phyloP scores from a whole-genome alignment of 2,329 filamentous ascomycete species.

The Alternaria arbusti region DNA sequence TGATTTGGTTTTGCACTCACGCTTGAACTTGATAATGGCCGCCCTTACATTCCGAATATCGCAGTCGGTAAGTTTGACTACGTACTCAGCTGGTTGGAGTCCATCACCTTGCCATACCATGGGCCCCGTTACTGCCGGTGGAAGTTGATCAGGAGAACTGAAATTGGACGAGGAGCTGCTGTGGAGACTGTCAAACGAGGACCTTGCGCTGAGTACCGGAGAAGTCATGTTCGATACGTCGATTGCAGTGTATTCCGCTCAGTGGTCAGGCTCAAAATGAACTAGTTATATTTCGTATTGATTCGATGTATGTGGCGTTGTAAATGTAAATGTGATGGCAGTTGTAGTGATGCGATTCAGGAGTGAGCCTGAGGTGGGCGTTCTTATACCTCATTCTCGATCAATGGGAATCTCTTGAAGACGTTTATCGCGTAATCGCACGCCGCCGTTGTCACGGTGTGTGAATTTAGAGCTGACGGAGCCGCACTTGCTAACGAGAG shows the following conservation, averaged over 20 bases:
- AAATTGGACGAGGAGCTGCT: conserved; percentile 28
- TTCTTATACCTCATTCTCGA: conserved; percentile 8
- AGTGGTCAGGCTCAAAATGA: background rate
- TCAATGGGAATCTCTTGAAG: background rate
- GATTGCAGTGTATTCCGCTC: background rate
- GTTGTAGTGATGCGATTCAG: background rate
- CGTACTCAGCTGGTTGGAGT: conserved; percentile 34
- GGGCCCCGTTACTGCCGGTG: conserved; percentile 34
- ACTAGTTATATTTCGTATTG: background rate
- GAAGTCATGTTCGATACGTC: conserved; percentile 28
- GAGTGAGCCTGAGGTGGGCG: conserved; percentile 6
- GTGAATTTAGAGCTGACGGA: conserved; percentile 39
- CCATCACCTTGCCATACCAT: conserved; percentile 44
- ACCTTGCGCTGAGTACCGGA: conserved; percentile 33
- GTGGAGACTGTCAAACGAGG: conserved; percentile 41
- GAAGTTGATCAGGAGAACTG: conserved; percentile 39
- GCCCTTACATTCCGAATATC: conserved; percentile 40
- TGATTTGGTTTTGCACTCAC: conserved; percentile 20
- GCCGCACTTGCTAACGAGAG: conserved; percentile 31
- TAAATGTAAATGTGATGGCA: background rate
- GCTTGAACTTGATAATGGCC: conserved; percentile 43
- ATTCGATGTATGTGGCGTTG: conserved; percentile 1
- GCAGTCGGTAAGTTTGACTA: conserved; percentile 29
- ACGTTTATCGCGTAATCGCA: conserved; percentile 5
- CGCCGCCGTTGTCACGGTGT: conserved; percentile 2